Conservation (phyloP, 2,329 filamentous ascomycete species). For the Bisporella sp. region DNA sequence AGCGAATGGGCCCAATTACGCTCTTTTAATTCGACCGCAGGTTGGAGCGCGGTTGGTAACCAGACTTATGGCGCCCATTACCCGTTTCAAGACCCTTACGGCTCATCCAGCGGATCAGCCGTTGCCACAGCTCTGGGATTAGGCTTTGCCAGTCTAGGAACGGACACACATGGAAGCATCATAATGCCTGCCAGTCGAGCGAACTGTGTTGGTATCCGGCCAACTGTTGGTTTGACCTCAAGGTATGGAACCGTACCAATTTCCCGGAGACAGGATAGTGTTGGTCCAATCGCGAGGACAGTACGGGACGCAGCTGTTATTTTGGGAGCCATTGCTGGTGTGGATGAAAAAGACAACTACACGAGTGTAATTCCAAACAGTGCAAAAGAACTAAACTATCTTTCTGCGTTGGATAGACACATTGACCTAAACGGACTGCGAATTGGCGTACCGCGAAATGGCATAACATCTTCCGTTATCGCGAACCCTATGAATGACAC, state of each 20-base stretch:
- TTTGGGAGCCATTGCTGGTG: not conserved
- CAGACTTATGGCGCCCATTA: no score
- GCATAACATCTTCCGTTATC: no score
- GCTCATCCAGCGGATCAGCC: not conserved
- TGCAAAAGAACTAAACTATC: no score
- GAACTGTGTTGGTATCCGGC: conserved; percentile 60
- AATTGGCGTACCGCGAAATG: no score
- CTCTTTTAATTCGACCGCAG: no score
- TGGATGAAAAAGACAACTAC: not conserved
- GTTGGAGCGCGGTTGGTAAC: no score
- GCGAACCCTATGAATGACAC: no score
- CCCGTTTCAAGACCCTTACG: conserved; percentile 20
- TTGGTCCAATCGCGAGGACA: conserved; percentile 57
- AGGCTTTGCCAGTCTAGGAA: conserved; percentile 49
- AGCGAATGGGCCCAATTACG: no score
- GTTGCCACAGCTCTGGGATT: conserved; percentile 12
- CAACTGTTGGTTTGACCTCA: conserved; percentile 57
- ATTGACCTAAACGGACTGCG: no score
- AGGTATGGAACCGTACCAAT: conserved; percentile 57
- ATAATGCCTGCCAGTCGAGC: conserved; percentile 44
- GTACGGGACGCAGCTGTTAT: conserved; percentile 51
- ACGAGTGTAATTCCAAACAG: no score
- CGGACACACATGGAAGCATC: conserved; percentile 50
- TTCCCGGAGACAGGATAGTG: conserved; percentile 53
- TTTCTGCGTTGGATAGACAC: no score